phyloP scores from a whole-genome alignment of 352 stramenopile genomes.

The Globisporangium middletonii region DNA sequence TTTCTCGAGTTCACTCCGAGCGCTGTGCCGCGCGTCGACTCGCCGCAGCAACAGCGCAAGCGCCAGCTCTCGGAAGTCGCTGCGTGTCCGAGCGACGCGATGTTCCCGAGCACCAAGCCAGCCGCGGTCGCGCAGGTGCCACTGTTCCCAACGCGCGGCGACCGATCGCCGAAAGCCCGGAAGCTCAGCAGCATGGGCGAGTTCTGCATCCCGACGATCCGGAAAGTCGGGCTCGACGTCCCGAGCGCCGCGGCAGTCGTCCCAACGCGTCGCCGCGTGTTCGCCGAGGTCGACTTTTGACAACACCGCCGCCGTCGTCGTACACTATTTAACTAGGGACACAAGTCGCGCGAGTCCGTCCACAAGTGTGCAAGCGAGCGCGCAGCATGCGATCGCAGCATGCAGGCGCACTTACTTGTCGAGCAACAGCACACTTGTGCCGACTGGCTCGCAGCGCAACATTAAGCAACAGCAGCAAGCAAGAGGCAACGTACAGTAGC shows the following conservation, averaged over 20 bases:
- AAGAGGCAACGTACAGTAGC: not conserved
- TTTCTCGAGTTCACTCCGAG: slow-evolving; percentile 48
- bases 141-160: slow-evolving; percentile 30
- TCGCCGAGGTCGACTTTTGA: slow-evolving; percentile 72
- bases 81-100: slow-evolving; percentile 15
- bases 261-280: slow-evolving; percentile 53
- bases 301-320: not conserved
- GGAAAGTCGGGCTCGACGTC: slow-evolving; percentile 26
- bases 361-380: not conserved
- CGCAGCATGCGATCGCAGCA: too few species aligned
- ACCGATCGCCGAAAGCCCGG: slow-evolving; percentile 44
- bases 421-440: too few species aligned
- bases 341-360: not conserved
- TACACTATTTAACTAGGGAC: slow-evolving; percentile 14
- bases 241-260: slow-evolving; percentile 25
- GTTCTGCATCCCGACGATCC: slow-evolving; percentile 33
- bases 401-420: too few species aligned
- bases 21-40: slow-evolving; percentile 3
- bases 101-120: not conserved
- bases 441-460: not conserved
- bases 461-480: not conserved
- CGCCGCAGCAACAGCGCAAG: slow-evolving; percentile 26
- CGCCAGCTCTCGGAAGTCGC: slow-evolving; percentile 51
- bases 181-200: slow-evolving; percentile 51
- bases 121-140: not conserved